Conservation (phyloP, 345 rosid genomes). For the Raphanus sativus region DNA sequence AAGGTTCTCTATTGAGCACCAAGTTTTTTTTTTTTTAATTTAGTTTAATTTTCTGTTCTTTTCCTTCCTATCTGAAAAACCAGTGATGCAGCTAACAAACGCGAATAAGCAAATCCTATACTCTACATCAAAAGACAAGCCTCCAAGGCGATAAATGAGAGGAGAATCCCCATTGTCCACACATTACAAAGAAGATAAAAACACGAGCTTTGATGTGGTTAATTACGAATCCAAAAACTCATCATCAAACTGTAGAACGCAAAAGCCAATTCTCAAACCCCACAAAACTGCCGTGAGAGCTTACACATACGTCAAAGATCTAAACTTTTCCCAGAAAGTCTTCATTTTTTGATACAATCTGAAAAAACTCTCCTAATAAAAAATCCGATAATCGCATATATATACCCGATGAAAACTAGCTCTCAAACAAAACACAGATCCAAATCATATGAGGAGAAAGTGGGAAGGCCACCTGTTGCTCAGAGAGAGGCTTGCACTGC, state of each 20-base stretch:
- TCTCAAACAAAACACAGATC: constrained; percentile 17
- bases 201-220: no score
- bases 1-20: background rate
- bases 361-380: constrained; percentile 1
- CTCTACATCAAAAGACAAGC: background rate
- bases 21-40: no score
- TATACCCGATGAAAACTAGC: background rate
- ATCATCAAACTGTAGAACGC: no score
- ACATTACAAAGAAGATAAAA: no score
- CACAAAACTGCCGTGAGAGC: no score
- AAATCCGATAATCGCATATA: constrained; percentile 3
- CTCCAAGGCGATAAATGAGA: background rate
- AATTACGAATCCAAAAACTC: no score
- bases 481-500: constrained; percentile 90
- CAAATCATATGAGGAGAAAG: constrained; percentile 19
- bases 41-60: background rate
- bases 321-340: constrained; percentile 17
- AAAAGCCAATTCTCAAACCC: no score
- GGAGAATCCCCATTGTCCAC: no score
- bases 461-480: constrained; percentile 58
- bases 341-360: background rate
- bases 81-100: constrained; percentile 6
- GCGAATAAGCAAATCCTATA: background rate
- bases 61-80: background rate
- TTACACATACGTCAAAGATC: constrained; percentile 19